Percentiles rank a stretch among this genome's conserved stretches.
phyloP scores from a whole-genome alignment of 2,329 filamentous ascomycete species.

The Venturia aucupariae region DNA sequence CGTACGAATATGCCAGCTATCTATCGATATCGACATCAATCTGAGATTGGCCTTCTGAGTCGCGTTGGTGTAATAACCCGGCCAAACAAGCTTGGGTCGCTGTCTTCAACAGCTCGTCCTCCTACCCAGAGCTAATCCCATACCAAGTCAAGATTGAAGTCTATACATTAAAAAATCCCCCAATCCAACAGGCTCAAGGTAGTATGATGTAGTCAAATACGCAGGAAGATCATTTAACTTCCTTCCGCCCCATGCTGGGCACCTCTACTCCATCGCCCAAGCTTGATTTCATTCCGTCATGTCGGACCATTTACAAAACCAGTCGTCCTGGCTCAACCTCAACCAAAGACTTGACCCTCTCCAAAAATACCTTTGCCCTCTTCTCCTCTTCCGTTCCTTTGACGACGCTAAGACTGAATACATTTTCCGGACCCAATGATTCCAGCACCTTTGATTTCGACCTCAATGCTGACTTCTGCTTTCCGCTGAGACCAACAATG shows the following conservation, averaged over 20 bases:
- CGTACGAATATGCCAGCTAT: no score
- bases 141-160: not conserved
- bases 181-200: not conserved
- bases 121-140: not conserved
- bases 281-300: not conserved
- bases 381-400: constrained; percentile 60
- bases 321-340: constrained; percentile 31
- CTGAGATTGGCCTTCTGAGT: no score
- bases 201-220: not conserved
- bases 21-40: no score
- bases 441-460: constrained; percentile 35
- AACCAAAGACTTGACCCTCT: constrained; percentile 74
- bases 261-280: not conserved
- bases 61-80: no score
- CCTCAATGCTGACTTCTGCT: constrained; percentile 20
- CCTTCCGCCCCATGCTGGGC: not conserved
- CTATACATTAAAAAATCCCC: constrained; percentile 1
- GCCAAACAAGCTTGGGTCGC: no score
- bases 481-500: not conserved
- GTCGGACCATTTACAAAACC: constrained; percentile 23
- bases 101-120: no score
- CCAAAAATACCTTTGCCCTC: constrained; percentile 71
- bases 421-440: constrained; percentile 48
- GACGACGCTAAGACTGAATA: constrained; percentile 74
- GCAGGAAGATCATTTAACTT: not conserved